These are phyloP conservation scores for Cucurbita pepo DNA, from an alignment of 306 rosid species.

Conservation along the genomic window DNA sequence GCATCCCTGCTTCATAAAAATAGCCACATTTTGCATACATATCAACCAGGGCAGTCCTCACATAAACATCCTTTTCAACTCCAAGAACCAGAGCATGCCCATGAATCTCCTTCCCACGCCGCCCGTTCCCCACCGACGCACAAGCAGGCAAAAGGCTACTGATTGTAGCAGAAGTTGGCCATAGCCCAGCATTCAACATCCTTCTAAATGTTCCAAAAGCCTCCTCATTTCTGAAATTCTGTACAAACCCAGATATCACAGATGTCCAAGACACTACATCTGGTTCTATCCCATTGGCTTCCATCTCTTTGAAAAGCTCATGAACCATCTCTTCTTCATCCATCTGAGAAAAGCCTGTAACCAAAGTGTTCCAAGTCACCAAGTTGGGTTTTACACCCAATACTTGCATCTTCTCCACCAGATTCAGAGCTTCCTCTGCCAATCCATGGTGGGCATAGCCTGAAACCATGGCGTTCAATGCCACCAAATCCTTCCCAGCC, in stretches of 20 bases:
- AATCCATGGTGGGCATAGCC: conserved; percentile 54
- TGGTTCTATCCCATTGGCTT: conserved; percentile 36
- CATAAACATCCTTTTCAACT: conserved; percentile 50
- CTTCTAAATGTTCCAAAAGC: conserved; percentile 47
- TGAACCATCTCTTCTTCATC: conserved; percentile 40
- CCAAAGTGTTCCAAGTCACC: conserved; percentile 70
- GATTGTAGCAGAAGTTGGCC: conserved; percentile 66
- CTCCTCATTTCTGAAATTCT: conserved; percentile 45
- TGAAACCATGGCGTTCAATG: conserved; percentile 63
- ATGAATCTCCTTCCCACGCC: conserved; percentile 59
- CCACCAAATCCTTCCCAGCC: conserved; percentile 54
- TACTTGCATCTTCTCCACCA: conserved; percentile 38
- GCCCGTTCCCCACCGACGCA: conserved; percentile 37
- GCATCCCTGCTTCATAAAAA: conserved; percentile 40
- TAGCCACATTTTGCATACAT: conserved; percentile 89
- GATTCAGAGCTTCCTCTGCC: conserved; percentile 33
- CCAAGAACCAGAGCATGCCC: conserved; percentile 42
- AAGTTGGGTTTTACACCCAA: conserved; percentile 36
- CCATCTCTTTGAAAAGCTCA: conserved; percentile 39
- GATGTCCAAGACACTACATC: conserved; percentile 84
- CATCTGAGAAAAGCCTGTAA: conserved; percentile 61
- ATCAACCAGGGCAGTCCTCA: conserved; percentile 76
- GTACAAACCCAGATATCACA: conserved; percentile 67
- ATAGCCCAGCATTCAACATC: conserved; percentile 38
- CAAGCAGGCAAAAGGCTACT: conserved; percentile 75